Conservation (phyloP, 2,329 filamentous ascomycete genomes). For the Penicillium sp. region DNA sequence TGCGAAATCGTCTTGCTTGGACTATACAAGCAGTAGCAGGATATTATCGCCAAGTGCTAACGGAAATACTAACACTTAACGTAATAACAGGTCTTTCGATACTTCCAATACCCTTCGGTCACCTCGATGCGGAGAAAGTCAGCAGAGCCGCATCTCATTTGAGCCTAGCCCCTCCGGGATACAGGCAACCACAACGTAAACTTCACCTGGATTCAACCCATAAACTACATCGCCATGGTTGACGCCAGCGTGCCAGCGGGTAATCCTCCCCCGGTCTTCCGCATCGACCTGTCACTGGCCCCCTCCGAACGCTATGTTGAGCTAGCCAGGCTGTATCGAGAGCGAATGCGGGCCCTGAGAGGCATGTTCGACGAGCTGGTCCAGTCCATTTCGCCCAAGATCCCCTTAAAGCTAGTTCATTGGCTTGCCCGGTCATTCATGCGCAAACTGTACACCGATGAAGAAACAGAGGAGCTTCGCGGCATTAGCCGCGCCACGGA, state of each 20-base stretch:
- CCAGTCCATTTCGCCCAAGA: conserved; percentile 26
- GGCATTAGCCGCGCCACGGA: conserved; percentile 55
- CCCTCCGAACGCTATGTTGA: conserved; percentile 53
- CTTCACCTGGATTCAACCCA: background rate
- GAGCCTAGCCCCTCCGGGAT: background rate
- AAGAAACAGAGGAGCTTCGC: conserved; percentile 61
- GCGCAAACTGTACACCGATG: conserved; percentile 50
- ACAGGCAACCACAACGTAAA: background rate
- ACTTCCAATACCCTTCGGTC: background rate
- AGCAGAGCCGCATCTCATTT: background rate
- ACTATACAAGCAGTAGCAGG: background rate
- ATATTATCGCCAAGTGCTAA: background rate
- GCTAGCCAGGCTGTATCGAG: conserved; percentile 48
- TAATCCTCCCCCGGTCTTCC: conserved; percentile 39
- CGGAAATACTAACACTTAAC: background rate
- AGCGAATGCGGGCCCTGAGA: conserved; percentile 45
- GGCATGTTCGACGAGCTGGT: conserved; percentile 54
- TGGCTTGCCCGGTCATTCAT: conserved; percentile 49
- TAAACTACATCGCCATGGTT: background rate
- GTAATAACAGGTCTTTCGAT: background rate
- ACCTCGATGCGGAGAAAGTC: background rate
- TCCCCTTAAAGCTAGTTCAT: conserved; percentile 29
- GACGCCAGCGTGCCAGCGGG: background rate
- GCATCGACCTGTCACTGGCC: conserved; percentile 56
- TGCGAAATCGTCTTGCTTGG: background rate